Conservation (phyloP, 495 filamentous ascomycete species). For the Hyaloscypha hepaticicola region DNA sequence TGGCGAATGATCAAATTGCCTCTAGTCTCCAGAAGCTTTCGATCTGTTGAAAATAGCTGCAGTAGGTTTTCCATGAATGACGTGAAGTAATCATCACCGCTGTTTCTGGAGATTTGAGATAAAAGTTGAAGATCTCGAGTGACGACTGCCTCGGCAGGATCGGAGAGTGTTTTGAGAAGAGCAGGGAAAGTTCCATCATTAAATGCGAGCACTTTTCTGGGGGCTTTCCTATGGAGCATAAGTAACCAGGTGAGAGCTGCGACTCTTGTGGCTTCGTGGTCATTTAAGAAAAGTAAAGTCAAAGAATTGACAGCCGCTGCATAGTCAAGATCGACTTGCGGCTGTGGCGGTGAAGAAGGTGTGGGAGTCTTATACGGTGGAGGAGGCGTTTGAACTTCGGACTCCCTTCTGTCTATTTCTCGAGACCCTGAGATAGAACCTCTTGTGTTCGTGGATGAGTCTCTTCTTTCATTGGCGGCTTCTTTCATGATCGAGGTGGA, state of each 20-base stretch:
- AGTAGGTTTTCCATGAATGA: constrained; percentile 98
- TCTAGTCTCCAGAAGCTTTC: constrained; percentile 83
- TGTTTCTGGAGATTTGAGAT: constrained; percentile 93
- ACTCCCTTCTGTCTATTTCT: constrained; percentile 57
- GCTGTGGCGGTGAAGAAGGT: constrained; percentile 45
- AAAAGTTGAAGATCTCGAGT: constrained; percentile 92
- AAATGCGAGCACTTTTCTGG: constrained; percentile 88
- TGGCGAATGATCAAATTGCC: constrained; percentile 97
- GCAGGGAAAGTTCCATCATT: constrained; percentile 98
- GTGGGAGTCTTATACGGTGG: constrained; percentile 47
- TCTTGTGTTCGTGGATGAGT: constrained; percentile 51
- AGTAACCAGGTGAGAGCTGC: constrained; percentile 94
- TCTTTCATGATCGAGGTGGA: constrained; percentile 50
- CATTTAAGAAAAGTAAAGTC: constrained; percentile 91
- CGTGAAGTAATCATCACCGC: constrained; percentile 94
- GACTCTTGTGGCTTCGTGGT: constrained; percentile 92
- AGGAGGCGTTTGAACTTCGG: constrained; percentile 45
- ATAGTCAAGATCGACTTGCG: constrained; percentile 83
- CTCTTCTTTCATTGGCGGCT: constrained; percentile 45
- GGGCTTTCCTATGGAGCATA: constrained; percentile 94
- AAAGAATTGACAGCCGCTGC: constrained; percentile 95
- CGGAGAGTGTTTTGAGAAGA: constrained; percentile 92
- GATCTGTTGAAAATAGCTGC: constrained; percentile 92
- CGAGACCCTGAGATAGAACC: constrained; percentile 53
- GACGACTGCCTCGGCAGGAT: constrained; percentile 93